Evolutionary conservation across 306 rosid genomes (phyloP), one percentile per base, ranked within the genome.

Genomic region (Citrullus mucosospermus): DNA sequence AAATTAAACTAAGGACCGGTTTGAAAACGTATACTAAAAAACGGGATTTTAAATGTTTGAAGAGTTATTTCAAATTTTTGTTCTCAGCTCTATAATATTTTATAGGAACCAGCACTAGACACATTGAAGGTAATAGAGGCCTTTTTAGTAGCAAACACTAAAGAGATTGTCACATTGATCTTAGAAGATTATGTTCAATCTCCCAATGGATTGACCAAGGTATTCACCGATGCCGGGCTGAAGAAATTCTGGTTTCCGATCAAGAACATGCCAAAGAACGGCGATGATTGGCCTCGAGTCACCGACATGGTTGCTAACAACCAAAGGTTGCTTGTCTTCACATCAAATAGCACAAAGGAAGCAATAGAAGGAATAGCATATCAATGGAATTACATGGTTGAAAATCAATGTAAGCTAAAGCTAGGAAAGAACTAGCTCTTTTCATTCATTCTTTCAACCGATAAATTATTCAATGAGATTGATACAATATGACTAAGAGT

Each of bases 371-470:
- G 96, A 65, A 90, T 92, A 78, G 96, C 97, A 20, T 90, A 90
- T 79, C 96, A 89, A 80, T 92, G 96, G 97, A 90, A 87, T 77
- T 94, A 89, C 88, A 92, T 92, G 93, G 93, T 92, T 76, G 96
- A 90, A 79, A 92, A 92, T 73, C 91, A 88, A 59, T 92, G 97
- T 92, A 88, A 84, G 87, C 54, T 48, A 13, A 25, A 48, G 53
- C 16, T 48, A 48, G 53, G 8, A 48, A 11, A 48, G 53, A 48
- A 16, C 16, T 48, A 48, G 15, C 15, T 16, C 54, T 13, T 48
- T 48, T 48, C 54, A 12, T 48, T 48, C 54, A 11, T 46, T 46
- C 51, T 46, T 2, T 46, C 8, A 39, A 39, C 8, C 44, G 44
- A 44, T 2, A 36, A 83, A 16, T 43, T 9, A 28, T 4, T 10